Conservation (phyloP, 1,284 basidiomycete genomes). For the Fistulina hepatica region DNA sequence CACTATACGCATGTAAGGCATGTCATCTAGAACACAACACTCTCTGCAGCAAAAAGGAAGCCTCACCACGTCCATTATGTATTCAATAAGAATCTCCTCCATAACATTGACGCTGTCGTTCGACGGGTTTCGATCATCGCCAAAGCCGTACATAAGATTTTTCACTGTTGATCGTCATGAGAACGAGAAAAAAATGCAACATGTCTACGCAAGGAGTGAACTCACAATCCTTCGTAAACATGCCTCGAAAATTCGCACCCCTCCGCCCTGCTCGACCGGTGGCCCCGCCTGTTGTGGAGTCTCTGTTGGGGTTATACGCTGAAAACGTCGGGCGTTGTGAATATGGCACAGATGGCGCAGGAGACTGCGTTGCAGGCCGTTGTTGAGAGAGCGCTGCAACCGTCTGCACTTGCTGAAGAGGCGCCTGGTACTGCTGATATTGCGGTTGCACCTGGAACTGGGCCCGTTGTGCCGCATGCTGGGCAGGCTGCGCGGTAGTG, state of each 20-base stretch:
- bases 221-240: slow-evolving; percentile 73
- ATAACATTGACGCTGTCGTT: slow-evolving; percentile 83
- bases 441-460: slow-evolving; percentile 9
- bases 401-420: slow-evolving; percentile 14
- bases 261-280: slow-evolving; percentile 40
- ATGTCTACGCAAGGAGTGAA: slow-evolving; percentile 13
- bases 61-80: slow-evolving; percentile 79
- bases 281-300: slow-evolving; percentile 28
- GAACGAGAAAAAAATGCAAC: not conserved
- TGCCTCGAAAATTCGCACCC: slow-evolving; percentile 54
- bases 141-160: slow-evolving; percentile 91
- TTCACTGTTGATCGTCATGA: slow-evolving; percentile 43
- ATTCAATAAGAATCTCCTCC: slow-evolving; percentile 90
- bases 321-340: slow-evolving; percentile 41
- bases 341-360: no score
- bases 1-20: slow-evolving; percentile 36
- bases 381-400: slow-evolving; percentile 13
- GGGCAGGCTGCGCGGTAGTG: slow-evolving; percentile 21
- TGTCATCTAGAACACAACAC: slow-evolving; percentile 5
- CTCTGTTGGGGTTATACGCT: slow-evolving; percentile 39
- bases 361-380: slow-evolving; percentile 19
- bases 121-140: slow-evolving; percentile 80
- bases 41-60: slow-evolving; percentile 14
- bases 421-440: slow-evolving; percentile 10
- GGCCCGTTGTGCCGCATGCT: slow-evolving; percentile 19